Base-by-base conservation (phyloP, 1,284 basidiomycete genomes). In the Stygiomarasmius scandens region DNA sequence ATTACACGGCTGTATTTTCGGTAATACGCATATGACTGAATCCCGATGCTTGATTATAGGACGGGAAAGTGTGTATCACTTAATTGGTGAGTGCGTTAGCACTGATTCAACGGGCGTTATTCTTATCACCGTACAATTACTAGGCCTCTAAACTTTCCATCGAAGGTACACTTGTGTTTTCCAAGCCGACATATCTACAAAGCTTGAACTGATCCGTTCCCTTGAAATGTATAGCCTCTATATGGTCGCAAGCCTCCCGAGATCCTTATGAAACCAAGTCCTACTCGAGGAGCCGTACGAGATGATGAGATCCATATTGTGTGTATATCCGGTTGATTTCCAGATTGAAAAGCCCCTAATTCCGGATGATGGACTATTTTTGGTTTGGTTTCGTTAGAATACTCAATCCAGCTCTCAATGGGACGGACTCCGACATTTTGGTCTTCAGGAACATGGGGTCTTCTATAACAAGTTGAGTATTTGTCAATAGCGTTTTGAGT, bases 401-500 rank as follows among this genome's bases (percentile, higher is more conserved):
- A 86, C 87, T 0, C 89, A 90, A 74, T 87, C 86, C 0, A 86
- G 89, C 23, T 81, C 86, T 2, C 89, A 91, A 62, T 90, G 89
- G 88, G 89, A 90, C 63, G 86, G 89, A 2, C 58, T 88, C 63
- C 79, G 81, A 59, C 86, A 89, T 61, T 87, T 79, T 63, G 84
- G 85, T 2, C 61, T 89, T 44, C 55, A 72, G 2, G 77, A 81
- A 27, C 79, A 87, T 62, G 76, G 74, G 1, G 74, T 86, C 20
- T 86, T 85, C 67, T 89, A 89, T 68, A 83, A 87, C 69, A 84
- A 86, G 86, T 85, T 41, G 59, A 55, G 66, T 63, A 20, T 50
- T 22, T 3, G 16, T 25, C 25, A 41, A 49, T 56, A 22, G 59
- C 46, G 55, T 25, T 49, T 38, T 8, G 47, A 51, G 24, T 52